Base-by-base conservation (phyloP, 73 alveolate species). In the Stentor coeruleus region DNA sequence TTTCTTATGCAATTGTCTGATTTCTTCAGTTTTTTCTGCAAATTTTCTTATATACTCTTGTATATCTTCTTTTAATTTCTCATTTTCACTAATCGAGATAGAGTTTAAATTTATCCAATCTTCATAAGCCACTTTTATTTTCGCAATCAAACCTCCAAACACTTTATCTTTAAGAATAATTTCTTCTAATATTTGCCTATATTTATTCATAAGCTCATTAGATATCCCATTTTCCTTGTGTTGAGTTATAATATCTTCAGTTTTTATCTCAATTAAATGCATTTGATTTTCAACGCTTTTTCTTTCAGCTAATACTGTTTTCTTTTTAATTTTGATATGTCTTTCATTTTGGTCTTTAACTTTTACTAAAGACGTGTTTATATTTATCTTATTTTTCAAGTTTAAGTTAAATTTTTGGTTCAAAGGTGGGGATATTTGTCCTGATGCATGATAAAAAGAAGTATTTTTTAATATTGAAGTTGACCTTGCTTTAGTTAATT, bases 121-220 rank as follows among this genome's bases (percentile, higher is more conserved):
- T 66, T 66, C 79, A 33, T 66, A 66, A 66, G 39, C 36, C n/a
- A 14, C n/a, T 31, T 66, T 20, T 20, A 66, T 66, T 66, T 66
- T 66, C 33, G 14, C n/a, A 26, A 66, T 1, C 2, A 66, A 1
- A 0, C n/a, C 49, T 26, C 79, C 79, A 66, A 66, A 66, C 15
- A 66, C n/a, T 2, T 20, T 66, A 2, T 66, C 79, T 66, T 66
- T 66, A 0, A 11, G 2, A 33, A 66, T 66, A 26, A 66, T 33
- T 66, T 66, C 79, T 26, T 20, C 79, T 14, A 66, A 66, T 26
- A 66, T 33, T 66, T 66, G 20, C n/a, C 39, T 20, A 66, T 26
- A 66, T 0, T 20, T 66, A 2, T 66, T 15, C n/a, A 66, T 28
- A 33, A 66, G 26, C 2, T 66, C 79, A 66, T 11, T 11, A 11